Evolutionary conservation across 768 basidiomycete genomes (phyloP).

Genomic region (Rhodotorula graminis): DNA sequence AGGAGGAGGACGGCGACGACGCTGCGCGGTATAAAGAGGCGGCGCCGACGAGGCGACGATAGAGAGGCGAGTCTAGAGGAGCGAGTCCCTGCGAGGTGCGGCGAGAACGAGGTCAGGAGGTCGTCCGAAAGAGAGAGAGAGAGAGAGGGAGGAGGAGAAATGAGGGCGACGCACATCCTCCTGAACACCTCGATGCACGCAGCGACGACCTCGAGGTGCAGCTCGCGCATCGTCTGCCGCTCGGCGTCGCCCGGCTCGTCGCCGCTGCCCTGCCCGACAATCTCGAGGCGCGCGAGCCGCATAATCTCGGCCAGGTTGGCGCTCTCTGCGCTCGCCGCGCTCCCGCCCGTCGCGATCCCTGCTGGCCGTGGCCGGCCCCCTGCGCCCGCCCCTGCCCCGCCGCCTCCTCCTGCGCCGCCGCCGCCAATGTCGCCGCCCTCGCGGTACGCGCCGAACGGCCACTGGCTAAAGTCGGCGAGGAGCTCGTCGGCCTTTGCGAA

Average conservation of each 20-base stretch:
- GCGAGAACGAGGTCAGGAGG: not conserved
- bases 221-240: conserved; percentile 54
- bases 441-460: conserved; percentile 65
- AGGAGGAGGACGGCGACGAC: not conserved
- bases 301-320: conserved; percentile 51
- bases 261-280: conserved; percentile 25
- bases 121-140: not conserved
- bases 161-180: conserved; percentile 50
- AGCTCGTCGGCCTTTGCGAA: conserved; percentile 92
- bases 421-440: not conserved
- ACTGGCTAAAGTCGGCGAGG: conserved; percentile 78
- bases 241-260: conserved; percentile 38
- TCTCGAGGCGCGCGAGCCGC: conserved; percentile 49
- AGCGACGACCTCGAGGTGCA: conserved; percentile 82
- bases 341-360: conserved; percentile 38
- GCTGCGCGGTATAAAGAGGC: too few relatives aligned
- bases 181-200: conserved; percentile 89
- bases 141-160: not conserved
- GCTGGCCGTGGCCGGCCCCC: not conserved
- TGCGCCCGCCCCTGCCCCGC: not conserved
- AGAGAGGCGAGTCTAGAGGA: not conserved
- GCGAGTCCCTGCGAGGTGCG: not conserved
- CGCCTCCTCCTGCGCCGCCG: not conserved
- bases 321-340: conserved; percentile 44
- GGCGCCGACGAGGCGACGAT: not conserved